Base-by-base conservation (phyloP, 176 grass and related monocot species). In the Eleusine indica region DNA sequence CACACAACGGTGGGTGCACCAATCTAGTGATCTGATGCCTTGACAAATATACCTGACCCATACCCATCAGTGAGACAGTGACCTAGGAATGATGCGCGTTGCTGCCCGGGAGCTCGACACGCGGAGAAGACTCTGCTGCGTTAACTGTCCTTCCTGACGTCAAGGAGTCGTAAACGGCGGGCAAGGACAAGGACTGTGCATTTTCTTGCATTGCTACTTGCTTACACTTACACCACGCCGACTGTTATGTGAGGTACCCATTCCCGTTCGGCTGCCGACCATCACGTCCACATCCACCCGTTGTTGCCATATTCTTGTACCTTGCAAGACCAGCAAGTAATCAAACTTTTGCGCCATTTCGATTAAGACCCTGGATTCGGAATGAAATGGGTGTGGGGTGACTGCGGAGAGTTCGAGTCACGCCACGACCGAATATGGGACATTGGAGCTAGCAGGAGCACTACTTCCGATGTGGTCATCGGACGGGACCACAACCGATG, bases 191-290 rank as follows among this genome's bases (percentile, higher is more conserved):
- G 30, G 15, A 58, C 40, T 39, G 19, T 6, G 25, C 47, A 14
- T n/a, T 3, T 35, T 42, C 35, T 48, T 19, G 15, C 28, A 38
- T 15, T 22, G 44, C 6, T 7, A 65, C 32, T 35, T 35, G 32
- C 32, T 35, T 2, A 35, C 32, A 32, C 32, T 35, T 2, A 35
- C 32, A 32, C 43, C 16, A 28, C 41, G 56, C 42, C 54, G n/a
- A 64, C 72, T 29, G 73, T 53, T 61, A 13, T 82, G 37, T 4
- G 58, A 9, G 9, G n/a, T 18, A 61, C 16, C 21, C 35, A 6
- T 22, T 5, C 78, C 2, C 28, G 53, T 11, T 14, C 0, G 49
- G 49, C 49, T 84, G 75, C 86, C 75, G 76, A 84, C 87, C 76
- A 52, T 42, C 10, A 9, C 41, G 62, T 80, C 82, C 51, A 62